Percentiles rank a stretch among this genome's conserved stretches.
These are phyloP conservation scores for Mantamonas sphyraenae DNA, from an alignment of 78 protist genomes.

Conservation along the genomic window DNA sequence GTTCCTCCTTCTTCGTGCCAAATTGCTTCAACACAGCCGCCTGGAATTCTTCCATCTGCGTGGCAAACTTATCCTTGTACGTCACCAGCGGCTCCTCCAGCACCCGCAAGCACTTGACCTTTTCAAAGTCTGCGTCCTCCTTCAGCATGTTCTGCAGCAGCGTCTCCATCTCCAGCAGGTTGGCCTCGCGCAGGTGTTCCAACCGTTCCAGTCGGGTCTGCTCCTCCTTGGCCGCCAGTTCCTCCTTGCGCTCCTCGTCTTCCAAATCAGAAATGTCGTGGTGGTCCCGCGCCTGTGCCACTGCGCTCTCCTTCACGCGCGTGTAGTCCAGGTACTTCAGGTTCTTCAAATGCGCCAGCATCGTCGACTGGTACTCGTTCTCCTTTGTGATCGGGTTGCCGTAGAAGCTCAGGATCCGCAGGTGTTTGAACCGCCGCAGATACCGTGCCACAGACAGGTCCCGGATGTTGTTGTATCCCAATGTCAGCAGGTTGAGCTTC, in stretches of 20 bases:
- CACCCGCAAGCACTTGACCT: background rate
- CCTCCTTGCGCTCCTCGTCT: background rate
- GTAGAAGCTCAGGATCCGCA: conserved; percentile 3
- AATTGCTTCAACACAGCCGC: background rate
- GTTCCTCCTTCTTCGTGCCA: background rate
- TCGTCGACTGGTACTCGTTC: background rate
- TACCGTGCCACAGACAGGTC: background rate
- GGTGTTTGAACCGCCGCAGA: conserved; percentile 3
- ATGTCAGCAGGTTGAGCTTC: conserved; percentile 10
- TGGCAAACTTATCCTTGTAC: background rate
- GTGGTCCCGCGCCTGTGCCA: conserved; percentile 20
- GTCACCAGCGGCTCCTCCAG: background rate
- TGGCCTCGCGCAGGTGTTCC: background rate
- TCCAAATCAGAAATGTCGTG: conserved; percentile 12
- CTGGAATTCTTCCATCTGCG: background rate
- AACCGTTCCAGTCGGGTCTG: background rate
- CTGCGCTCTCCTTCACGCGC: conserved; percentile 5
- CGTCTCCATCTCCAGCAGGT: background rate
- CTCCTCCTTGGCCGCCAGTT: background rate
- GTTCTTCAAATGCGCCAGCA: conserved; percentile 1
- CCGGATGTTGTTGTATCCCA: conserved; percentile 22
- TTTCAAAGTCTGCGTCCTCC: background rate
- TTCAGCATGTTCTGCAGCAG: background rate
- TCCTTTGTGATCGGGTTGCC: conserved; percentile 6
- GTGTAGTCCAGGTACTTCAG: conserved; percentile 16